Evolutionary conservation across 768 basidiomycete genomes (phyloP), one percentile per base, ranked within the genome.

Genomic region (Ramaria rubella): DNA sequence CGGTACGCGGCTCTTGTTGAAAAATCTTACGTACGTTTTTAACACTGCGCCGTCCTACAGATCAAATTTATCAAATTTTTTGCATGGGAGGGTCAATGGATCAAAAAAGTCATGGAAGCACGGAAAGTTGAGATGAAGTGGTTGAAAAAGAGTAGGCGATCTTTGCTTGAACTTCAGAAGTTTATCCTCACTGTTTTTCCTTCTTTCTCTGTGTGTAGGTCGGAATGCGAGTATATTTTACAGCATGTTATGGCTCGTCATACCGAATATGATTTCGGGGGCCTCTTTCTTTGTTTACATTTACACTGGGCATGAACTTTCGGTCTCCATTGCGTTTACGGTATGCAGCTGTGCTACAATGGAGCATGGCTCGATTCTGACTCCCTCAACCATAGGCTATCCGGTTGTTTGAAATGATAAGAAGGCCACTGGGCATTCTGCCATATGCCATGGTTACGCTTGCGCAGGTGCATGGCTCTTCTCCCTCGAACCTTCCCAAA

Each of bases 71-170:
- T 78, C 61, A 77, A 76, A 53, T 74, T 73, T 60, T 74, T 73
- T 54, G 72, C 73, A 17, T 72, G 73, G 70, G 72, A 74, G 42
- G 66, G 69, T 17, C 67, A 73, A 42, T 79, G 78, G 77, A 75
- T 75, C 42, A 58, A 69, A 38, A 68, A 74, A 3, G 65, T 68
- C 14, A 64, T 69, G 50, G 68, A 73, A 11, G 68, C 70, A 1
- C 58, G 70, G 42, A 51, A 26, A n/a, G 61, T 61, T 14, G 71
- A 73, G 61, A 61, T 73, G 61, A 69, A 65, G 57, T 62, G 65
- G 55, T 55, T 69, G 51, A 57, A 68, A 29, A 59, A 65, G 58
- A 62, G 66, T 68, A 31, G 51, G 63, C 49, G n/a, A n/a, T n/a
- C n/a, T n/a, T 2, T 4, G 36, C 36, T 38, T 11, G 11, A n/a